Evolutionary conservation across 352 stramenopile genomes (phyloP).

Genomic region (Phytophthora pinifolia): DNA sequence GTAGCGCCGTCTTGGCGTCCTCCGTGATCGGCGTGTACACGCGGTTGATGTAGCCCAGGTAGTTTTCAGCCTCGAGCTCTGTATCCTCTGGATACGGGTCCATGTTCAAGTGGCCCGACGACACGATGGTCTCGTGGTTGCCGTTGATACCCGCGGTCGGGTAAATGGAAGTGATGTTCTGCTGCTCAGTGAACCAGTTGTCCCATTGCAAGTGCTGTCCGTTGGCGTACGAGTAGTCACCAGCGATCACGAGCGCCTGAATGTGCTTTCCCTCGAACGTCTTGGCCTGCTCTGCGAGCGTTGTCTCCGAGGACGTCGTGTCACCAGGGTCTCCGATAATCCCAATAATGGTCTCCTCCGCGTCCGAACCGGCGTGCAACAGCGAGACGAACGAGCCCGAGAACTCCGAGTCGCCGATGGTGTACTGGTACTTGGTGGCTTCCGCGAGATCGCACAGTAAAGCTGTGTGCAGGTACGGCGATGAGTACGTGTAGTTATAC

Average conservation of each 20-base stretch:
- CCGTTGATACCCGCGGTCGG: conserved; percentile 53
- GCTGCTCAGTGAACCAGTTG: conserved; percentile 60
- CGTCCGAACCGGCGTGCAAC: conserved; percentile 30
- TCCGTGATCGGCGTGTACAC: conserved; percentile 54
- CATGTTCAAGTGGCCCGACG: conserved; percentile 41
- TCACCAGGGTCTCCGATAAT: conserved; percentile 46
- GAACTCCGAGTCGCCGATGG: conserved; percentile 41
- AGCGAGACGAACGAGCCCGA: conserved; percentile 34
- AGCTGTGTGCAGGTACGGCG: conserved; percentile 49
- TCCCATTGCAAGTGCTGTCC: conserved; percentile 69
- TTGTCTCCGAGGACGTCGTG: conserved; percentile 38
- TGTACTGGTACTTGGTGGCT: conserved; percentile 51
- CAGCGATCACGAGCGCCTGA: conserved; percentile 49
- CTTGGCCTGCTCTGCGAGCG: conserved; percentile 32
- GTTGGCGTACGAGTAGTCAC: conserved; percentile 73
- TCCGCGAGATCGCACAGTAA: conserved; percentile 41
- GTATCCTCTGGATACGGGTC: conserved; percentile 42
- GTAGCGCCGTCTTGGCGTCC: conserved; percentile 29
- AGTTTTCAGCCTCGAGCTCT: conserved; percentile 36
- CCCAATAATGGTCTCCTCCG: conserved; percentile 42
- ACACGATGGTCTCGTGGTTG: conserved; percentile 67
- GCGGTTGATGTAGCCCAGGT: conserved; percentile 46
- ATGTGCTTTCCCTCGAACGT: conserved; percentile 42
- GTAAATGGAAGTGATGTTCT: conserved; percentile 46
- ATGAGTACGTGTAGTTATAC: conserved; percentile 56